Conservation (phyloP, 2,329 filamentous ascomycete species). For the Cylindrodendrum hubeiense region DNA sequence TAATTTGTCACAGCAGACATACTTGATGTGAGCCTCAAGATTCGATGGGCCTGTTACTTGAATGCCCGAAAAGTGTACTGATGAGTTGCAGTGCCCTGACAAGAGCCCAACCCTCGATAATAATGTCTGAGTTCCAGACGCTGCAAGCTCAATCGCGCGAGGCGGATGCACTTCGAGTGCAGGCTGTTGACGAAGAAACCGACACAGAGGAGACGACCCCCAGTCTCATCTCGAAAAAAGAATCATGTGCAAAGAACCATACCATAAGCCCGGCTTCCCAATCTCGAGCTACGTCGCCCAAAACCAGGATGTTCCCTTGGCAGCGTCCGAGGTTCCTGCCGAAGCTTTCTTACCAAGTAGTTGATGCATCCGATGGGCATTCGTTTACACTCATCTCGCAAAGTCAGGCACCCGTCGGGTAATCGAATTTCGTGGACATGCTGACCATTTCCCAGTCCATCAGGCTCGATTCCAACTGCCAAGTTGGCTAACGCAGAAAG, state of each 20-base stretch:
- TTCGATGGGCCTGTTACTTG: not conserved
- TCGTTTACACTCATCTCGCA: not conserved
- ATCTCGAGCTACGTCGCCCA: not conserved
- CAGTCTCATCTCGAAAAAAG: not conserved
- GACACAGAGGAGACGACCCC: not conserved
- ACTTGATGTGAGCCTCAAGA: constrained; percentile 13
- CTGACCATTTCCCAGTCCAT: constrained; percentile 1
- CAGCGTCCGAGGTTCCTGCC: not conserved
- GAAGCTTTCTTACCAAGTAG: not conserved
- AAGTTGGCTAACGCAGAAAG: not conserved
- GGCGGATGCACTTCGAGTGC: not conserved
- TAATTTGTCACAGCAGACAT: constrained; percentile 22
- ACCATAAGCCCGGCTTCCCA: not conserved
- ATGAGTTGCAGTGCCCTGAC: constrained; percentile 12
- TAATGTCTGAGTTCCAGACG: constrained; percentile 17
- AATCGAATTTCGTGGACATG: not conserved
- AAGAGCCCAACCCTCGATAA: not conserved
- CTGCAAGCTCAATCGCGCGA: not conserved
- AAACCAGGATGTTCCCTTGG: not conserved
- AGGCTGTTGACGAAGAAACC: not conserved
- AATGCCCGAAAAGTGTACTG: not conserved
- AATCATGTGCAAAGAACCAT: not conserved
- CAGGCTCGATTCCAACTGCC: constrained; percentile 17
- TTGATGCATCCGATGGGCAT: not conserved
- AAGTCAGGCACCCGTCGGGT: not conserved